Base-by-base conservation (phyloP, 176 grass and related monocot genomes). In the Cocos nucifera region DNA sequence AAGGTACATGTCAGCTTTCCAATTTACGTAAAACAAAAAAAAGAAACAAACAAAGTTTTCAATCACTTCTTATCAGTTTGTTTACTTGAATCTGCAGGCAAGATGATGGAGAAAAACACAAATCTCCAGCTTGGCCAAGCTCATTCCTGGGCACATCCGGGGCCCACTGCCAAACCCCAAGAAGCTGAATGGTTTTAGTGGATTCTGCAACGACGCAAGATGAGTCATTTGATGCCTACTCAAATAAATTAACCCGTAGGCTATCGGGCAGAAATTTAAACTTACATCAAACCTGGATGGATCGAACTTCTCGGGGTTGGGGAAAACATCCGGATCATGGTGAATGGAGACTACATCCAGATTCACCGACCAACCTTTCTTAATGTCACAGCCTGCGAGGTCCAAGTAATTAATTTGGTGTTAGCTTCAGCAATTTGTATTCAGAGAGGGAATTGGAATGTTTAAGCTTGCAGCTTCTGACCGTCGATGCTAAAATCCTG, bases 331-430 rank as follows among this genome's bases (percentile, higher is more conserved):
- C 23, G 77, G 69, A 58, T 89, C 85, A 19, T 88, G 85, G 77
- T 89, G 85, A 69, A 89, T 84, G 63, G 85, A 89, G 29, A 89
- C 85, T 32, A 89, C 85, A 60, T 83, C 85, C 60, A 89, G 62
- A 59, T 89, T 83, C 77, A 89, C 73, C 10, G 85, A 79, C 28
- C 73, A 73, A 18, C 77, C 85, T 69, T 80, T 77, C 52, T 80
- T 83, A 56, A 83, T 58, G 19, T 60, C 49, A 56, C 77, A 71
- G 1, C 80, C 84, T 87, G 75, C 0, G 5, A 14, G 35, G 54
- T 5, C 16, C 4, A 22, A 48, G 3, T 6, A 21, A 14, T 22
- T 6, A 21, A 14, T n/a, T 44, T 44, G 8, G 8, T 12, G 10
- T 44, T 12, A 44, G 35, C 35, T 12, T 44, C 35, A 14, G 9